These are phyloP conservation scores for Cryptosporidium tyzzeri DNA, from an alignment of 169 alveolate species.

Conservation along the genomic window DNA sequence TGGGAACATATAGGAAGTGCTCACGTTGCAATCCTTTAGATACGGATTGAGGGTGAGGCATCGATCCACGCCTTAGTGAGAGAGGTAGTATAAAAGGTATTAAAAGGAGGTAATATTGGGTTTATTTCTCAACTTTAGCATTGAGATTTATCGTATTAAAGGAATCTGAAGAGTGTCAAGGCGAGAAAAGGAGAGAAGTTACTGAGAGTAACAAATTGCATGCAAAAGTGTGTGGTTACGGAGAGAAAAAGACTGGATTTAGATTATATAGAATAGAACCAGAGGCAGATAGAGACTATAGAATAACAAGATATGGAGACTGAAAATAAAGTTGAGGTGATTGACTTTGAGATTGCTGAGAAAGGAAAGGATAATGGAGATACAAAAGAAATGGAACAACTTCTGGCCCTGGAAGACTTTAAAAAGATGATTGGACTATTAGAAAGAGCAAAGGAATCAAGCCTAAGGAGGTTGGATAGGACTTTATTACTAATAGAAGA, in stretches of 20 bases:
- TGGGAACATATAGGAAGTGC: background rate
- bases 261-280: background rate
- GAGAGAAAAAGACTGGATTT: background rate
- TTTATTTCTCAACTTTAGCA: too few species aligned
- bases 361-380: background rate
- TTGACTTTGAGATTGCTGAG: background rate
- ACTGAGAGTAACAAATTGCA: background rate
- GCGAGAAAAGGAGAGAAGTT: background rate
- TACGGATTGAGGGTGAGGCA: background rate
- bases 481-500: constrained; percentile 4
- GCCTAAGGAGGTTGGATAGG: constrained; percentile 27
- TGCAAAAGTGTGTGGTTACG: constrained; percentile 1
- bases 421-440: background rate
- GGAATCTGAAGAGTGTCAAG: background rate
- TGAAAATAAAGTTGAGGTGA: background rate
- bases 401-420: constrained; percentile 1
- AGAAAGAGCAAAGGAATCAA: constrained; percentile 29
- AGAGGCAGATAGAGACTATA: background rate
- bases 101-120: background rate
- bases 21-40: background rate
- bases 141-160: background rate
- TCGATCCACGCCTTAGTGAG: background rate
- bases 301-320: background rate
- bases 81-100: background rate
- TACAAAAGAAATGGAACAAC: background rate